phyloP scores from a whole-genome alignment of 352 stramenopile genomes.

The Pythium biforme region DNA sequence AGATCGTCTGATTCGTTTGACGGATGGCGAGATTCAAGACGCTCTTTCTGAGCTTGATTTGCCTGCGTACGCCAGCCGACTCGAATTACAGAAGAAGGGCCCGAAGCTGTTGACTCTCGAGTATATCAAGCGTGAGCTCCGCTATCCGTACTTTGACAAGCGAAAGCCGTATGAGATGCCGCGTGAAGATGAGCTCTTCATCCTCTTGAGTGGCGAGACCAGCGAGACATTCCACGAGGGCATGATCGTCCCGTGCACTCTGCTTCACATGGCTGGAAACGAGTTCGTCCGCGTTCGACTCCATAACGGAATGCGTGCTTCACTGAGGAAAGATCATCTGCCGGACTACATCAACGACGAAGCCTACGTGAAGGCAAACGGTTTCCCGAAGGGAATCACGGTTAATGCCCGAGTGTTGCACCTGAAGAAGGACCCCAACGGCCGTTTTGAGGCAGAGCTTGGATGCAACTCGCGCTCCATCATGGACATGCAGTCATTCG shows the following conservation, averaged over 20 bases:
- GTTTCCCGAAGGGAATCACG: constrained; percentile 83
- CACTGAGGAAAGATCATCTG: constrained; percentile 70
- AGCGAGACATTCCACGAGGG: constrained; percentile 73
- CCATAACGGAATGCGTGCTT: constrained; percentile 82
- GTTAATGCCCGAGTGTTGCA: constrained; percentile 83
- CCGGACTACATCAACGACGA: constrained; percentile 68
- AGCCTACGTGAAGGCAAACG: constrained; percentile 28
- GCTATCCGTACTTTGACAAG: constrained; percentile 90
- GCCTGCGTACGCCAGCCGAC: constrained; percentile 77
- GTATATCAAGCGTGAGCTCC: constrained; percentile 88
- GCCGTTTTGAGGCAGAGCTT: constrained; percentile 72
- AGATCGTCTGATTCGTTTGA: constrained; percentile 25
- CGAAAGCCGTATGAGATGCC: constrained; percentile 82
- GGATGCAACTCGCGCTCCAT: constrained; percentile 75
- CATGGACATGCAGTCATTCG: constrained; percentile 70
- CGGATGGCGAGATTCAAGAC: constrained; percentile 85
- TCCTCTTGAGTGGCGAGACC: constrained; percentile 83
- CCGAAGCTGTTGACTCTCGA: constrained; percentile 85
- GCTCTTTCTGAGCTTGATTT: constrained; percentile 84
- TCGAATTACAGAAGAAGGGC: constrained; percentile 90
- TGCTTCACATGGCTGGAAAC: constrained; percentile 81
- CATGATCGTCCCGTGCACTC: constrained; percentile 86
- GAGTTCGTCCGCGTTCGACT: constrained; percentile 81
- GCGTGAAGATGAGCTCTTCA: constrained; percentile 85
- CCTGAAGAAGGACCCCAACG: constrained; percentile 70